These are phyloP conservation scores for Stephanocyclus meneghinianus DNA, from an alignment of 352 stramenopile species.

Conservation along the genomic window DNA sequence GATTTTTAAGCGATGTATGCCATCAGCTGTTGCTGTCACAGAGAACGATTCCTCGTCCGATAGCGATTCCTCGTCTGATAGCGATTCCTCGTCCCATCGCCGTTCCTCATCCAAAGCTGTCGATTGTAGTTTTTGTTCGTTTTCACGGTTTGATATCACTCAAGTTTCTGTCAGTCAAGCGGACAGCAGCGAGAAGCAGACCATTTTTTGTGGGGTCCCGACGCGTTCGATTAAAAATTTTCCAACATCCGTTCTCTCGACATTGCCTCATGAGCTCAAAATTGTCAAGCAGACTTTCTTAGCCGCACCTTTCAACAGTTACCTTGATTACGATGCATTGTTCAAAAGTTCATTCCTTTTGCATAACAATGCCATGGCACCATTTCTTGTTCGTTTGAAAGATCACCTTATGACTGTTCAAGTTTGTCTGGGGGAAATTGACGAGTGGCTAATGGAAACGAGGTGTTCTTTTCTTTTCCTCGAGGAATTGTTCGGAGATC, in stretches of 20 bases:
- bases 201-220: slow-evolving; percentile 8
- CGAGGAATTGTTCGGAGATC: background rate
- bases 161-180: background rate
- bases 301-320: background rate
- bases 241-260: slow-evolving; percentile 19
- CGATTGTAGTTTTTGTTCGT: background rate
- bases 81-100: background rate
- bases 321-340: slow-evolving; percentile 35
- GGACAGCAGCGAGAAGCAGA: background rate
- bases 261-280: slow-evolving; percentile 9
- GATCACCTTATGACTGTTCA: slow-evolving; percentile 46
- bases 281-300: background rate
- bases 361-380: slow-evolving; percentile 27
- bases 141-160: slow-evolving; percentile 7
- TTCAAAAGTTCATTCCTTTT: slow-evolving; percentile 37
- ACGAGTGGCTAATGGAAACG: slow-evolving; percentile 40
- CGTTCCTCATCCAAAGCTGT: background rate
- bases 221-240: slow-evolving; percentile 6
- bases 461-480: background rate
- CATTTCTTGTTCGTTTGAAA: slow-evolving; percentile 46
- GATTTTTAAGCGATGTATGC: slow-evolving; percentile 43
- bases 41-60: too few species aligned
- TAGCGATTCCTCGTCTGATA: background rate
- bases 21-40: background rate
- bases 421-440: slow-evolving; percentile 47